Conservation (phyloP, 192 early-diverging fungal species). For the Tieghemiomyces parasiticus region DNA sequence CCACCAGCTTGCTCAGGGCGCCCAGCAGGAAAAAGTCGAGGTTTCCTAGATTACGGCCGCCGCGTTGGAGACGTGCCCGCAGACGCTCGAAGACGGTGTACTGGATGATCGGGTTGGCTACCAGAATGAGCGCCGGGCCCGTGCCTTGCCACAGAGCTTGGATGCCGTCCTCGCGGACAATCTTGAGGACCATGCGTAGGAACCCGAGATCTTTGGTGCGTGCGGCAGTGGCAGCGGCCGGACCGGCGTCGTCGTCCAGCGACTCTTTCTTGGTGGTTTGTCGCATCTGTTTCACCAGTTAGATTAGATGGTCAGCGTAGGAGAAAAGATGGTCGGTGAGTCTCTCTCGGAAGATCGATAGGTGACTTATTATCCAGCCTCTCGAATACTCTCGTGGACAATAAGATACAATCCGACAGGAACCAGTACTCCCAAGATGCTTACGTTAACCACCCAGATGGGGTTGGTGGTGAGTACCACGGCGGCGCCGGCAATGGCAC, state of each 20-base stretch:
- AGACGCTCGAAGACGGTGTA: conserved; percentile 97
- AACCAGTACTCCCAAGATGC: conserved; percentile 9
- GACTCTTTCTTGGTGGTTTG: conserved; percentile 64
- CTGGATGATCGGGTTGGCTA: conserved; percentile 99
- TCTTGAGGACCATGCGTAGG: conserved; percentile 41
- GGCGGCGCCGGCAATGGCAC: conserved; percentile 74
- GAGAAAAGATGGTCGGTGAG: no score
- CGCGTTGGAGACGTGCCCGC: conserved; percentile 44
- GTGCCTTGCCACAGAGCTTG: conserved; percentile 84
- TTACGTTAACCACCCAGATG: conserved; percentile 95
- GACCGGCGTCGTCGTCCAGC: conserved; percentile 32
- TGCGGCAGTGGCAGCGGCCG: conserved; percentile 22
- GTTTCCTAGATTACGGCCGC: conserved; percentile 40
- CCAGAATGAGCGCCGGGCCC: conserved; percentile 88
- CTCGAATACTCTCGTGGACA: no score
- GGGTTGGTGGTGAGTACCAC: conserved; percentile 88
- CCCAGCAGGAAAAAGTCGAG: conserved; percentile 94
- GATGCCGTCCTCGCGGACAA: conserved; percentile 80
- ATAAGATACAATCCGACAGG: no score
- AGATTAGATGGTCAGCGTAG: background rate
- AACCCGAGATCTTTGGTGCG: background rate
- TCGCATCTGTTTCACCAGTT: conserved; percentile 41
- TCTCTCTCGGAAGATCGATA: no score
- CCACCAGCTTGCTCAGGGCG: conserved; percentile 86
- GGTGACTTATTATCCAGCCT: no score